Evolutionary conservation across 2,329 filamentous ascomycete genomes (phyloP).

Genomic region (Trichocomaceae sp.): DNA sequence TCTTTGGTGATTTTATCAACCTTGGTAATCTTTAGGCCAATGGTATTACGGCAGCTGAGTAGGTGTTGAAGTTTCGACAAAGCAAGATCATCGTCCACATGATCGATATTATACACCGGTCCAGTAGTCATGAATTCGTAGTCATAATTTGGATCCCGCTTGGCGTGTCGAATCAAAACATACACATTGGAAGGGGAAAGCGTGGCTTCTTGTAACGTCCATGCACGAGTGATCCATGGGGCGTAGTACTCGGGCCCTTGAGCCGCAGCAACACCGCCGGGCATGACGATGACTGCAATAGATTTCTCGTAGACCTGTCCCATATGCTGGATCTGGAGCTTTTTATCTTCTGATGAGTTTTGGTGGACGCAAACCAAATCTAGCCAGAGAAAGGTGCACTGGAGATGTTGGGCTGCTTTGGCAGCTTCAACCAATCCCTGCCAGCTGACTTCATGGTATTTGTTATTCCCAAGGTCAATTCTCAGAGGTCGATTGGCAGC

Average conservation of each 20-base stretch:
- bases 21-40: neutral
- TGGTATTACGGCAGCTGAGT: neutral
- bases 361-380: constrained; percentile 4
- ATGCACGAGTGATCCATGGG: constrained; percentile 7
- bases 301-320: constrained; percentile 4
- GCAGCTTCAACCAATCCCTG: constrained; percentile 4
- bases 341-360: constrained; percentile 4
- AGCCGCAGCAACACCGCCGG: constrained; percentile 3
- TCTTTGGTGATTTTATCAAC: constrained; percentile 2
- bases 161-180: neutral
- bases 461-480: neutral
- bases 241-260: neutral
- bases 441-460: constrained; percentile 5
- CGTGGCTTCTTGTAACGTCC: constrained; percentile 8
- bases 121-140: neutral
- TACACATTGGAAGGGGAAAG: constrained; percentile 3
- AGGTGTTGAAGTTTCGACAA: constrained; percentile 7
- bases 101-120: neutral
- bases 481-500: neutral
- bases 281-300: constrained; percentile 2
- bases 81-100: constrained; percentile 1
- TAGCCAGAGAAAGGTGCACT: constrained; percentile 1
- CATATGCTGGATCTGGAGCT: constrained; percentile 8
- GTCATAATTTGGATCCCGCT: constrained; percentile 2
- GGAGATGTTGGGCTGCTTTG: constrained; percentile 2